phyloP scores from a whole-genome alignment of 2,329 filamentous ascomycete species.

The Colletotrichum noveboracense region DNA sequence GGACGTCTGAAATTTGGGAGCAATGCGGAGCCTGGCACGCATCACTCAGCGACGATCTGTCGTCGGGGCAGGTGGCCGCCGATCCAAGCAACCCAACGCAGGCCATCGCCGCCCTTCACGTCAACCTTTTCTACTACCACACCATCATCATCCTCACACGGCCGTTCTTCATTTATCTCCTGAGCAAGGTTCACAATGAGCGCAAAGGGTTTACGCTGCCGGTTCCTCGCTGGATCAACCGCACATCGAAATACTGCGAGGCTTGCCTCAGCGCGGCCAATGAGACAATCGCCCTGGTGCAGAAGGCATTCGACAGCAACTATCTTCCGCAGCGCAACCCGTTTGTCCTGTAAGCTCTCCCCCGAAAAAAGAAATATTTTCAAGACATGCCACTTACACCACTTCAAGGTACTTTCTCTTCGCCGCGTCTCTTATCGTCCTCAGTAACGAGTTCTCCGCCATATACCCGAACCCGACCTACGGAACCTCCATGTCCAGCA shows the following conservation, averaged over 20 bases:
- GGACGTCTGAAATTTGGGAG: conserved; percentile 62
- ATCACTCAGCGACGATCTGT: conserved; percentile 51
- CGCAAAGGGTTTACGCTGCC: conserved; percentile 26
- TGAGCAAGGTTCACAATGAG: conserved; percentile 46
- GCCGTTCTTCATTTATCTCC: conserved; percentile 66
- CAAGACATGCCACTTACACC: conserved; percentile 5
- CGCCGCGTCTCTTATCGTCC: conserved; percentile 56
- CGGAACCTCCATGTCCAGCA: conserved; percentile 41
- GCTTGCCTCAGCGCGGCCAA: conserved; percentile 57
- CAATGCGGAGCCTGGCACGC: conserved; percentile 58
- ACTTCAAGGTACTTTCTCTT: conserved; percentile 59
- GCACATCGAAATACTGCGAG: conserved; percentile 41
- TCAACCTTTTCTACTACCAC: conserved; percentile 67
- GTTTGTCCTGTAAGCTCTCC: conserved; percentile 56
- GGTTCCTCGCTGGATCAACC: conserved; percentile 22
- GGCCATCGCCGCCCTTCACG: conserved; percentile 65
- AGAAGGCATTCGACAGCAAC: conserved; percentile 45
- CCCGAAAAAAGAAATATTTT: not conserved
- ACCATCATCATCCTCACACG: conserved; percentile 67
- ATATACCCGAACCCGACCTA: conserved; percentile 52
- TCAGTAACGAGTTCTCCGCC: conserved; percentile 61
- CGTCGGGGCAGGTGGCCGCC: conserved; percentile 53
- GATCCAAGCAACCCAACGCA: conserved; percentile 47
- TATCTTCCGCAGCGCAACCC: conserved; percentile 59
- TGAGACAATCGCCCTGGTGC: conserved; percentile 53